Conservation (phyloP, 192 early-diverging fungal species). For the Jimgerdemannia flammicorona region DNA sequence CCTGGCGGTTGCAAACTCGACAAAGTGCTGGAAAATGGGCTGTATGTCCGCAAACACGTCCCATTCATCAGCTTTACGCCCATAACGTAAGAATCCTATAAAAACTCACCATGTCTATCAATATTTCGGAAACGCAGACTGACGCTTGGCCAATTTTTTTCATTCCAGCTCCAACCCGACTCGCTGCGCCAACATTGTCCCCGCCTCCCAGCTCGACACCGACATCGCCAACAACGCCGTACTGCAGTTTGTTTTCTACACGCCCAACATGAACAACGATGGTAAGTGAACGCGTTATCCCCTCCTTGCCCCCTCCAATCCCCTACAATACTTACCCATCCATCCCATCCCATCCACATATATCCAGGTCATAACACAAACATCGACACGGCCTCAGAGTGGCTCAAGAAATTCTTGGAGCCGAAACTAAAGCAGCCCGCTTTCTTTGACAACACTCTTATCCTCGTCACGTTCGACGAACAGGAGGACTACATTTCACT, state of each 20-base stretch:
- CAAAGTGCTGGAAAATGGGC: constrained; percentile 3
- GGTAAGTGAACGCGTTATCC: constrained; percentile 11
- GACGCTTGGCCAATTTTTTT: too few species aligned
- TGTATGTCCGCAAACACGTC: constrained; percentile 67
- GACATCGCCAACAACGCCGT: constrained; percentile 41
- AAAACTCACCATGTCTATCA: too few species aligned
- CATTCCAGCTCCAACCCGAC: constrained; percentile 36
- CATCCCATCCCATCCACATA: constrained; percentile 19
- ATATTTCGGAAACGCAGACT: too few species aligned
- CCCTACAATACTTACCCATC: background rate
- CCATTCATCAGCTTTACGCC: constrained; percentile 56
- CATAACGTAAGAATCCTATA: constrained; percentile 31
- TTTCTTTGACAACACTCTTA: constrained; percentile 39
- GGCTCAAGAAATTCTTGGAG: constrained; percentile 54
- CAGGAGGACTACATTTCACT: constrained; percentile 18
- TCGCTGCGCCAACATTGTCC: constrained; percentile 60
- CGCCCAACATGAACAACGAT: constrained; percentile 48
- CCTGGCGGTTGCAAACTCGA: constrained; percentile 54
- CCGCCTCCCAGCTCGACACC: constrained; percentile 36
- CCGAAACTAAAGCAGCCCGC: constrained; percentile 37
- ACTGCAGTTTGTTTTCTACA: constrained; percentile 53
- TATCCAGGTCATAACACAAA: constrained; percentile 53
- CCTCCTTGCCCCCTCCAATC: too few species aligned
- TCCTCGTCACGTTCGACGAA: constrained; percentile 39
- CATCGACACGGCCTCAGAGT: constrained; percentile 38